These are phyloP conservation scores for Chaetothyriales sp. DNA, from an alignment of 2,329 filamentous ascomycete species.

Conservation along the genomic window DNA sequence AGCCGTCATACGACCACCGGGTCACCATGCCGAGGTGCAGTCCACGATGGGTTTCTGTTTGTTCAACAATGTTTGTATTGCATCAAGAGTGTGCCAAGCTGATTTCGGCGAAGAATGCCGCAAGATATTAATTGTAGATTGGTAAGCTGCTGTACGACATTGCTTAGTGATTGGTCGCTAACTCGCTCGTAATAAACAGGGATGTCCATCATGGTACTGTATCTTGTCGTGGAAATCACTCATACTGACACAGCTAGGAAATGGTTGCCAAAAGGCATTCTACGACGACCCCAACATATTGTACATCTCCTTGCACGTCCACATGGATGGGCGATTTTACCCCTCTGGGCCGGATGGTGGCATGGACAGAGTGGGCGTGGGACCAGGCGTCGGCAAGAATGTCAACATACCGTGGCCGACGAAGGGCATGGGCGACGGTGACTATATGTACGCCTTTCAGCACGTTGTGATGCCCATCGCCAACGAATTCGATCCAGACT, in stretches of 20 bases:
- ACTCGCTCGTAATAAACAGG: conserved; percentile 29
- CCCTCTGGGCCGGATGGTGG: conserved; percentile 50
- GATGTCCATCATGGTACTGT: conserved; percentile 51
- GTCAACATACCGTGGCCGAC: conserved; percentile 57
- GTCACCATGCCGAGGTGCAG: conserved; percentile 83
- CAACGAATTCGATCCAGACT: conserved; percentile 79
- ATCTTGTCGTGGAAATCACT: neutral
- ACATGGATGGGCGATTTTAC: conserved; percentile 72
- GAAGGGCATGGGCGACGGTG: conserved; percentile 79
- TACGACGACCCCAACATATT: conserved; percentile 89
- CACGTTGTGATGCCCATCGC: conserved; percentile 94
- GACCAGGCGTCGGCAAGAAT: conserved; percentile 47
- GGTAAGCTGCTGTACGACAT: conserved; percentile 44
- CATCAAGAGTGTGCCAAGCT: conserved; percentile 71
- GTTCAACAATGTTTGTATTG: conserved; percentile 95
- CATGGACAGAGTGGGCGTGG: conserved; percentile 45
- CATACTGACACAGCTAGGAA: conserved; percentile 44
- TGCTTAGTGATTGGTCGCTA: neutral
- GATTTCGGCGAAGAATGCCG: conserved; percentile 68
- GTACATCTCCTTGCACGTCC: conserved; percentile 90
- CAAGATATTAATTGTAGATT: conserved; percentile 87
- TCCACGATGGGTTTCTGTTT: conserved; percentile 88
- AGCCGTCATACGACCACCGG: conserved; percentile 85
- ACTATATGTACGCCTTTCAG: conserved; percentile 92
- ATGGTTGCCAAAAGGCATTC: conserved; percentile 92